These are phyloP conservation scores for Nyssa sinensis DNA, from an alignment of 148 eudicot species.

Conservation along the genomic window DNA sequence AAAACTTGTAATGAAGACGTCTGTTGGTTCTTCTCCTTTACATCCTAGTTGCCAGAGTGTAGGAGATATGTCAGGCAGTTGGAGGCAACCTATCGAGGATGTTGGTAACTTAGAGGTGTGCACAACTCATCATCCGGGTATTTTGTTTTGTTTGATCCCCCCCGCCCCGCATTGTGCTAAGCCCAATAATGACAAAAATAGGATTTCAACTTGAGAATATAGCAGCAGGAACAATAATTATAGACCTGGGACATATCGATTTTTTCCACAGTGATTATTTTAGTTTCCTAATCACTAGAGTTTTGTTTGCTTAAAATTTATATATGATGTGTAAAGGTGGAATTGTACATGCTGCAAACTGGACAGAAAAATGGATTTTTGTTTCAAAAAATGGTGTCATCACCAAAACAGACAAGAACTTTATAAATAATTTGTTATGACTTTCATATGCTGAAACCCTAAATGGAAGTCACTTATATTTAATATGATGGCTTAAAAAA, in stretches of 20 bases:
- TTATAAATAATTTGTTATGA: neutral
- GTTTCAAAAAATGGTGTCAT: neutral
- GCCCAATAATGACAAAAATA: neutral
- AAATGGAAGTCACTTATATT: neutral
- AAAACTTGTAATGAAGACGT: constrained; percentile 32
- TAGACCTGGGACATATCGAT: neutral
- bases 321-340: neutral
- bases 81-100: constrained; percentile 36
- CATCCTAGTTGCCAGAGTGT: constrained; percentile 32
- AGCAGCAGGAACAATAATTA: neutral
- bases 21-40: constrained; percentile 57
- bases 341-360: neutral
- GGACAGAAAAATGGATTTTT: neutral
- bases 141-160: too few species aligned
- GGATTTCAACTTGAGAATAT: neutral
- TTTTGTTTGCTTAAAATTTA: neutral
- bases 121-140: neutral
- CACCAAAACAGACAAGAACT: neutral
- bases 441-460: neutral
- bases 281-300: neutral
- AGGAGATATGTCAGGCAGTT: constrained; percentile 26
- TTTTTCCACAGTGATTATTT: neutral
- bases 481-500: neutral
- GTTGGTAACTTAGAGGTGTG: constrained; percentile 50
- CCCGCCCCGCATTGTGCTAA: too few species aligned